Conservation (phyloP, 1,284 basidiomycete species). For the Kwoniella shivajii region DNA sequence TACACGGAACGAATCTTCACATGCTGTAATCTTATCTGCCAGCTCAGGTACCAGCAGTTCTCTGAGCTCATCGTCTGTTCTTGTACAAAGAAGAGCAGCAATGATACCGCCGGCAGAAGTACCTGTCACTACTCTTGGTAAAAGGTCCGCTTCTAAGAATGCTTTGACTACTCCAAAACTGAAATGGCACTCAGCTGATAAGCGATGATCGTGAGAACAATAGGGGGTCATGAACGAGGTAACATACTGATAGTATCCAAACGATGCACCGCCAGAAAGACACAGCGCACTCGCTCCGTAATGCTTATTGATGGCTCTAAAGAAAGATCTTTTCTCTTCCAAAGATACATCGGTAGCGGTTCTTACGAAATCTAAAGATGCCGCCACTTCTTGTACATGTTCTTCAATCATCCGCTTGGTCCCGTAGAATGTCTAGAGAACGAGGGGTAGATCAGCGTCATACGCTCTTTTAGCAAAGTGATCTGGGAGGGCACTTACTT, state of each 20-base stretch:
- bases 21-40: conserved; percentile 86
- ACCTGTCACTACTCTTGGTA: conserved; percentile 85
- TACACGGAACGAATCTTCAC: conserved; percentile 74
- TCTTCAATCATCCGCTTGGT: conserved; percentile 88
- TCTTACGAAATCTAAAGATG: conserved; percentile 72
- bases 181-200: background rate
- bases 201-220: background rate
- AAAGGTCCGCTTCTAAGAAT: conserved; percentile 79
- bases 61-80: conserved; percentile 85
- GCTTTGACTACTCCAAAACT: conserved; percentile 85
- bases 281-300: conserved; percentile 89
- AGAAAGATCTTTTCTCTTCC: conserved; percentile 91
- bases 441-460: background rate
- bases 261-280: conserved; percentile 89
- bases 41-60: conserved; percentile 75
- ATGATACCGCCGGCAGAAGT: conserved; percentile 91
- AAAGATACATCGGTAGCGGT: conserved; percentile 70
- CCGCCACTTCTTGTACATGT: conserved; percentile 78
- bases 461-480: no score
- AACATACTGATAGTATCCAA: conserved; percentile 71
- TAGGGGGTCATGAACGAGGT: background rate
- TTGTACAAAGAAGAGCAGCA: conserved; percentile 77
- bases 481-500: no score
- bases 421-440: conserved; percentile 76
- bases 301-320: conserved; percentile 83